Base-by-base conservation (phyloP, 768 basidiomycete species). In the Leccinellum luteum region DNA sequence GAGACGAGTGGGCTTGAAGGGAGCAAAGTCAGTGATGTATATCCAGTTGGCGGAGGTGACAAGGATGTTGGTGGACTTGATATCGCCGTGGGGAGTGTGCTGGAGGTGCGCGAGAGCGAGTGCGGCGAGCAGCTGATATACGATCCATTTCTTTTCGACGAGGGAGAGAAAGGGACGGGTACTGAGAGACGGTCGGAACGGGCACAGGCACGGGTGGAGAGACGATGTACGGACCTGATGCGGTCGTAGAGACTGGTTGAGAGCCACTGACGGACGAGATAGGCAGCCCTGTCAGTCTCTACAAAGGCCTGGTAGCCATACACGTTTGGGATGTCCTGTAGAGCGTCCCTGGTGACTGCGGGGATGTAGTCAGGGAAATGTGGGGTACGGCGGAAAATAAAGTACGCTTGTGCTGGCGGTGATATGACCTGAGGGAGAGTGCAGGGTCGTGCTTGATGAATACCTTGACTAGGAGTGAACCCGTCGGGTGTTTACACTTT, bases 61-160 rank as follows among this genome's bases (percentile, higher is more conserved):
- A 51, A 98, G 83, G 63, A 99, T 85, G 70, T 99, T 99, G 73
- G 95, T 92, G 4, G 93, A 93, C 73, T 98, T 98, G 78, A 99
- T 90, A 71, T 98, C 96, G 10, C 97, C 97, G 73, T 99, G 97
- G 2, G 95, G 84, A n/a, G 95, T 78, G 76, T 95, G 91, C 51
- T 88, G 85, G 54, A 85, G 85, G 25, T 92, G 83, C 0, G 92
- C 86, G 64, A 92, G 91, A 23, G 89, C 83, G 43, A 99, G 79
- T 3, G 88, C 92, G 27, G 85, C 87, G 59, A 98, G 78, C 2
- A 98, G 78, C 71, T 98, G 97, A 67, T 94, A 99, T 0, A 90
- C 87, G 57, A 98, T 93, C 97, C 96, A 99, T 69, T 92, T 93
- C 82, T 98, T 98, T 78, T 99, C 97, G 23, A 98, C 81, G 59